Evolutionary conservation across 345 rosid genomes (phyloP), one percentile per base, ranked within the genome.

Genomic region (Bruguiera parviflora): DNA sequence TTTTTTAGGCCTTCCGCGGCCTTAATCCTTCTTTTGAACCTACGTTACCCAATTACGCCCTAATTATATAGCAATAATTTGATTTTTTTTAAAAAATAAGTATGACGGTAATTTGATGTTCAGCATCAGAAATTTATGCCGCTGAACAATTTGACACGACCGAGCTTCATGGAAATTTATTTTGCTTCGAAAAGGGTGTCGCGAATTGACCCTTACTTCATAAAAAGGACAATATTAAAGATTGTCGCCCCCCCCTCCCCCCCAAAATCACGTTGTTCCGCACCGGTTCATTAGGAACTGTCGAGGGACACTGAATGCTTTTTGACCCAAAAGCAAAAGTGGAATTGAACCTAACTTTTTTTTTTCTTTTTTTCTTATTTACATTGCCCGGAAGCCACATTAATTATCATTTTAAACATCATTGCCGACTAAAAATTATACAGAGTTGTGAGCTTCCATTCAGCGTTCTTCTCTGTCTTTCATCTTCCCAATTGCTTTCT

Each of bases 191-290:
- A 33, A 33, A 33, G 8, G 37, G 37, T 33, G 37, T 33, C 37
- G 7, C 9, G 8, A 11, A 8, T 1, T 61, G 47, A 63, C 18
- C 18, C 20, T 67, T 56, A 53, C 71, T 67, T 67, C 29, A 53
- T 2, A 67, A 67, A 58, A 31, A 69, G 61, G 67, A 52, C 5
- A 70, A 20, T 24, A 60, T 70, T 21, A 69, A 69, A 69, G 58
- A 8, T 49, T 52, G 3, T 27, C n/a, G 10, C 53, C 66, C 22
- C 65, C 43, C 52, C 28, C 28, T 2, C 28, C 2, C 2, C 28
- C 28, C 28, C 1, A 27, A 27, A 61, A 70, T 70, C 67, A 62
- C 53, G 20, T n/a, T 62, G 24, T 70, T 70, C 62, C 62, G 61
- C 53, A 53, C 61, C 20, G 20, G 21, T 68, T 61, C 59, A 35